Evolutionary conservation across 768 basidiomycete species (phyloP).

Genomic region (Lactarius trivialis): DNA sequence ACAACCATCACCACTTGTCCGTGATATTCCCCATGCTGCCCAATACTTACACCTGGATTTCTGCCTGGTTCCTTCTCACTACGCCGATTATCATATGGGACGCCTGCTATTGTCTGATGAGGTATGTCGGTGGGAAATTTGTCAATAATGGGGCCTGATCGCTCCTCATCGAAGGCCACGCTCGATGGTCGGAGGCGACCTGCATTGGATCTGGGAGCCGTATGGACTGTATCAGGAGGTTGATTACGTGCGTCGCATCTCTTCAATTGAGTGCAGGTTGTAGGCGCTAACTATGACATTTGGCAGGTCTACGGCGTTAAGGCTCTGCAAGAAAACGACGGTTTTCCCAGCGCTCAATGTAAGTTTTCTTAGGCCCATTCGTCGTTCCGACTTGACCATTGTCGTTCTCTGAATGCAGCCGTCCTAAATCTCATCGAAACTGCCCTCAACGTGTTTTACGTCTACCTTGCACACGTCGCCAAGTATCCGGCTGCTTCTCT

Average conservation of each 20-base stretch:
- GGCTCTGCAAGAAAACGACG: constrained; percentile 56
- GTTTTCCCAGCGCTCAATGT: constrained; percentile 83
- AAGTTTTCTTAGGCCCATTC: neutral
- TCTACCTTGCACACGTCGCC: constrained; percentile 65
- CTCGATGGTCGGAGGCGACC: constrained; percentile 80
- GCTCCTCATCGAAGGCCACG: constrained; percentile 49
- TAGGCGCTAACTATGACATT: neutral
- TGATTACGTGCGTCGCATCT: constrained; percentile 32
- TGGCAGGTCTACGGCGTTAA: constrained; percentile 65
- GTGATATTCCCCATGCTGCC: constrained; percentile 22
- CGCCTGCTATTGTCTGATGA: constrained; percentile 71
- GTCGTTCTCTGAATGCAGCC: constrained; percentile 39
- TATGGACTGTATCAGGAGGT: constrained; percentile 75
- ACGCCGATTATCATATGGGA: constrained; percentile 71
- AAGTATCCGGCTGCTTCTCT: constrained; percentile 61
- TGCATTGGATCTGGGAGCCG: constrained; percentile 89
- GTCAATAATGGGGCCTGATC: neutral
- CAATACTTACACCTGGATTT: constrained; percentile 26
- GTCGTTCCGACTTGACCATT: neutral
- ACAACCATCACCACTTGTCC: neutral
- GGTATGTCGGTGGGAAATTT: constrained; percentile 36
- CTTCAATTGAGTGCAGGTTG: constrained; percentile 12
- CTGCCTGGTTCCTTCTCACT: constrained; percentile 44
- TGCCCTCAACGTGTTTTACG: constrained; percentile 61
- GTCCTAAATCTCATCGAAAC: constrained; percentile 76